A percentile compares a stretch with the other conserved stretches of the same genome.
These are phyloP conservation scores for Viola pubescens DNA, from an alignment of 441 rosid genomes.

Conservation along the genomic window DNA sequence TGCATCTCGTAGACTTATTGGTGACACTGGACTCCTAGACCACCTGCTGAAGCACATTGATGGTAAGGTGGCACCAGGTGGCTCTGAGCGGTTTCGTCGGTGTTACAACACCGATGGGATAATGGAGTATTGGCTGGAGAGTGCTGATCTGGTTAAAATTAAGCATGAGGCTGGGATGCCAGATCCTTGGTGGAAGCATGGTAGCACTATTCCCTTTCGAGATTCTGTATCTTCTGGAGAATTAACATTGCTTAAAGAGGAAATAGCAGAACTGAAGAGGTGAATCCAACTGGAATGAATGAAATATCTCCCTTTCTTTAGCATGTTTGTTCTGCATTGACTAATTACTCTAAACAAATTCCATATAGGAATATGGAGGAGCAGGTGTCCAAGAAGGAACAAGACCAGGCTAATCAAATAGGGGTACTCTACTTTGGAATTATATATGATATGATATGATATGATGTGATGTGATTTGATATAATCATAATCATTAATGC, in stretches of 20 bases:
- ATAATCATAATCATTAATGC: neutral
- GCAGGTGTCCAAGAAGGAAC: slow-evolving; percentile 41
- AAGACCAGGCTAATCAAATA: slow-evolving; percentile 32
- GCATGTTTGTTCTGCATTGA: neutral
- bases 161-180: slow-evolving; percentile 54
- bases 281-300: slow-evolving; percentile 13
- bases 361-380: slow-evolving; percentile 48
- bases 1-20: slow-evolving; percentile 59
- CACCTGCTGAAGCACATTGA: slow-evolving; percentile 81
- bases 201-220: slow-evolving; percentile 23
- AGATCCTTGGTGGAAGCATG: slow-evolving; percentile 52
- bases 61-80: slow-evolving; percentile 80
- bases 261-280: slow-evolving; percentile 68
- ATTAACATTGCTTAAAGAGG: slow-evolving; percentile 49
- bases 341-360: slow-evolving; percentile 8
- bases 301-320: neutral
- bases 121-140: slow-evolving; percentile 90
- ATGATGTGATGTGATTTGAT: neutral
- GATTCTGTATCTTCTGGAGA: slow-evolving; percentile 39
- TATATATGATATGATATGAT: too few species aligned
- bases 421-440: slow-evolving; percentile 33
- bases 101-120: slow-evolving; percentile 69
- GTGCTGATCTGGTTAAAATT: slow-evolving; percentile 53
- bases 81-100: slow-evolving; percentile 71
- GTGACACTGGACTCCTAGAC: slow-evolving; percentile 92